Evolutionary conservation across 2,329 filamentous ascomycete genomes (phyloP), one percentile per base, ranked within the genome.

Genomic region (Bipolaris sorokiniana): DNA sequence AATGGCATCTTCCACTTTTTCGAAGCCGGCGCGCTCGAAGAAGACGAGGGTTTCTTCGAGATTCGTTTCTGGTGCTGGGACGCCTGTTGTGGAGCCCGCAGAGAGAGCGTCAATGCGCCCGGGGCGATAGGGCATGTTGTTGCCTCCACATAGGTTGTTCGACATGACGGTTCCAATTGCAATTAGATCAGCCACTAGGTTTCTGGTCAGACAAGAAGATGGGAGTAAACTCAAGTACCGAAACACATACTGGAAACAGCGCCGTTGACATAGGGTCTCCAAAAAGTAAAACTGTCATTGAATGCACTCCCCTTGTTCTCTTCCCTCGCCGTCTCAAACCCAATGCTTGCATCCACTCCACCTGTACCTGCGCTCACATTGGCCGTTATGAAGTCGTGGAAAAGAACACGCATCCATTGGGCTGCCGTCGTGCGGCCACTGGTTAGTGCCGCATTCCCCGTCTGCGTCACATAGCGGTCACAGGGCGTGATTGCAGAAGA

Each of bases 321-420:
- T 13, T 47, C 51, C 15, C 65, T 60, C 10, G 58, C 48, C 2
- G 56, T 65, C 49, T 75, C 72, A 48, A 69, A 73, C 10, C 65
- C 66, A 26, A 75, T 72, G 31, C 66, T 70, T 5, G 67, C 71
- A 53, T 75, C 71, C 1, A 74, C 49, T 11, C 72, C 72, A 34
- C 70, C 71, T 1, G 63, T 67, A 0, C 70, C 71, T 7, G 62
- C 61, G 9, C 48, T 54, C 4, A 63, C 59, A 38, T 72, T 53
- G 15, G 65, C 65, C 3, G 69, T 69, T 3, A 69, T 60, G 41
- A 71, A 70, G 48, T 74, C 72, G 41, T 74, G 72, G 46, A 74
- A 74, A 28, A 69, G 62, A 16, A 65, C 68, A 1, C 70, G 62
- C 28, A 72, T 62, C 65, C 70, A 70, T 48, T 68, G 68, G 7